Base-by-base conservation (phyloP, 495 filamentous ascomycete species). In the Lentithecium fluviatile region DNA sequence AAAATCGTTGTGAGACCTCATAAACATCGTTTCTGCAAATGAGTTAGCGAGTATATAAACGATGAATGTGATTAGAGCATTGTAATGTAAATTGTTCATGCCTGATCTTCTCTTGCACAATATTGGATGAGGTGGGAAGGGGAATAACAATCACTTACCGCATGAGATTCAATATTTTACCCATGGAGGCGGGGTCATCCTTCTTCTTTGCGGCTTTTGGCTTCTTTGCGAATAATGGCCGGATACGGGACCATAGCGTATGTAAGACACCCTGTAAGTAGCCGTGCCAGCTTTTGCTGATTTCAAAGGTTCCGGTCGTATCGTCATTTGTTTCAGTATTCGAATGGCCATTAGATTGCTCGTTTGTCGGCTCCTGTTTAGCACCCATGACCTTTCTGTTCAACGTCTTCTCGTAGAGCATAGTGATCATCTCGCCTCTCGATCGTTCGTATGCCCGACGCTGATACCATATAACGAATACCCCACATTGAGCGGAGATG, bases 361-460 rank as follows among this genome's bases (percentile, higher is more conserved):
- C 43, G 6, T 34, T 23, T 34, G 51, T 45, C 8, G 36, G 12
- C 60, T 58, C 59, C 62, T 77, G 45, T 43, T 74, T 74, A 26
- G 79, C 69, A 8, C 83, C 83, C 54, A 88, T 80, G 0, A 89
- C 81, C 72, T 93, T 92, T 32, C 90, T 76, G 5, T 83, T 81
- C 8, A 94, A 72, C 0, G 88, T 89, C 73, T 95, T 95, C 69
- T 91, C 89, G 56, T 91, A 91, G 24, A 94, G 77, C 83, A 90
- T 91, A 54, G 89, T 93, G 49, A 95, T 86, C 84, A 93, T 85
- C 69, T 92, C 89, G 8, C 90, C 90, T 43, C 90, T 76, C 5
- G 87, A 88, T 49, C 89, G 77, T 66, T 95, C 90, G 64, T 93
- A 95, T 56, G 79, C 80, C 51, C 89, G 80, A 48, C 90, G 79